These are phyloP conservation scores for Schizophyllum amplum DNA, from an alignment of 1,284 basidiomycete species.

Conservation along the genomic window DNA sequence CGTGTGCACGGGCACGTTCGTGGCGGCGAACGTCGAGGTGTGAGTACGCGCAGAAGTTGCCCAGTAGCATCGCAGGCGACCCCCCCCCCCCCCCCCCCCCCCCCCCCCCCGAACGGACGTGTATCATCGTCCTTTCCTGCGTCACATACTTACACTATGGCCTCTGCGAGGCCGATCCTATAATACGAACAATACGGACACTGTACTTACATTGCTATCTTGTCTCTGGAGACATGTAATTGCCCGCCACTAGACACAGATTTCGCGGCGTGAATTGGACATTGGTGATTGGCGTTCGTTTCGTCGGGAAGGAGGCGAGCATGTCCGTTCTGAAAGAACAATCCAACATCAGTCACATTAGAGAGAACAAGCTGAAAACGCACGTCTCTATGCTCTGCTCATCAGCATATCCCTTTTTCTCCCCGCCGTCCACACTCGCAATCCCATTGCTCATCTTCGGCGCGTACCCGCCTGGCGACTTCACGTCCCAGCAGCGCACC, in stretches of 20 bases:
- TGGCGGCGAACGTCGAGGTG: too few relatives aligned
- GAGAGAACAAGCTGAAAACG: slow-evolving; percentile 20
- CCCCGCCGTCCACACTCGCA: slow-evolving; percentile 20
- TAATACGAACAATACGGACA: neutral
- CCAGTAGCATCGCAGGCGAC: too few relatives aligned
- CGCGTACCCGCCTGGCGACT: slow-evolving; percentile 59
- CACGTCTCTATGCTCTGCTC: slow-evolving; percentile 59
- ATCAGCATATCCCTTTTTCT: slow-evolving; percentile 31
- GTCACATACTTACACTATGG: too few relatives aligned
- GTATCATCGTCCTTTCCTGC: too few relatives aligned
- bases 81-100: too few relatives aligned
- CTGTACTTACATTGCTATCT: neutral
- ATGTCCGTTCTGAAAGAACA: slow-evolving; percentile 64
- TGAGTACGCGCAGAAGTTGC: too few relatives aligned
- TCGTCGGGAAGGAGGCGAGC: slow-evolving; percentile 88
- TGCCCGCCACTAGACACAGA: slow-evolving; percentile 83
- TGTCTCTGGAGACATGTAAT: slow-evolving; percentile 8
- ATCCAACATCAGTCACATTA: slow-evolving; percentile 7
- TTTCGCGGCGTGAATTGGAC: slow-evolving; percentile 94
- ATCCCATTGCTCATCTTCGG: slow-evolving; percentile 13
- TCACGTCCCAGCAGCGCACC: slow-evolving; percentile 95
- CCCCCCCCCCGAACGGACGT: too few relatives aligned
- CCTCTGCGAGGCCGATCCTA: too few relatives aligned
- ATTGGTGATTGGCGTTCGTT: slow-evolving; percentile 87
- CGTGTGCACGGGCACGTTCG: too few relatives aligned